phyloP scores from a whole-genome alignment of 148 eudicot genomes.

The Heliosperma pusillum region DNA sequence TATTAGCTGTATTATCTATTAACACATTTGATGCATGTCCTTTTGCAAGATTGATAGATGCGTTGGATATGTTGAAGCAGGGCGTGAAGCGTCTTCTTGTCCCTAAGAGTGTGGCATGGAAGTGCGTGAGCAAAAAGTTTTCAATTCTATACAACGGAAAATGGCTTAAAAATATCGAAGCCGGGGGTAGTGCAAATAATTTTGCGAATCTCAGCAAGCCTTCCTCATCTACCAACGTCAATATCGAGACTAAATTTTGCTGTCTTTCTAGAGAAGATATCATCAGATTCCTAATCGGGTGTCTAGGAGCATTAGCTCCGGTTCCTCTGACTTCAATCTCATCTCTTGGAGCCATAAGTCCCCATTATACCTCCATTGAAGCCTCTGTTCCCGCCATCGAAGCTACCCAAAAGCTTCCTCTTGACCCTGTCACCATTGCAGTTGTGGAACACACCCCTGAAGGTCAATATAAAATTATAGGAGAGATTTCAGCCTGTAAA shows the following conservation, averaged over 20 bases:
- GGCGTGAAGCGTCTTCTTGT: constrained; percentile 90
- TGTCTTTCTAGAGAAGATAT: constrained; percentile 94
- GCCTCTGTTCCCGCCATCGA: constrained; percentile 63
- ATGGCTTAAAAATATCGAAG: constrained; percentile 70
- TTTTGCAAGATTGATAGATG: constrained; percentile 81
- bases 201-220: constrained; percentile 34
- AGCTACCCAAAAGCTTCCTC: constrained; percentile 47
- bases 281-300: constrained; percentile 84
- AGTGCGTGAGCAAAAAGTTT: constrained; percentile 87
- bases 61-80: constrained; percentile 92
- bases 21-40: background rate
- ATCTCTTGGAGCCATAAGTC: constrained; percentile 60
- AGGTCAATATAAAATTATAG: constrained; percentile 62
- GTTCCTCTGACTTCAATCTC: constrained; percentile 83
- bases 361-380: constrained; percentile 51
- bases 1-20: constrained; percentile 4
- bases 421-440: constrained; percentile 77
- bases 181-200: constrained; percentile 26
- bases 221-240: constrained; percentile 50
- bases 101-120: constrained; percentile 74
- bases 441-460: constrained; percentile 64
- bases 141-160: constrained; percentile 77
- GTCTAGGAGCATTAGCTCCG: constrained; percentile 97
- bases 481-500: constrained; percentile 83
- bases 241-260: constrained; percentile 48